Conservation (phyloP, 2,329 filamentous ascomycete genomes). For the Aspergillus sp. region DNA sequence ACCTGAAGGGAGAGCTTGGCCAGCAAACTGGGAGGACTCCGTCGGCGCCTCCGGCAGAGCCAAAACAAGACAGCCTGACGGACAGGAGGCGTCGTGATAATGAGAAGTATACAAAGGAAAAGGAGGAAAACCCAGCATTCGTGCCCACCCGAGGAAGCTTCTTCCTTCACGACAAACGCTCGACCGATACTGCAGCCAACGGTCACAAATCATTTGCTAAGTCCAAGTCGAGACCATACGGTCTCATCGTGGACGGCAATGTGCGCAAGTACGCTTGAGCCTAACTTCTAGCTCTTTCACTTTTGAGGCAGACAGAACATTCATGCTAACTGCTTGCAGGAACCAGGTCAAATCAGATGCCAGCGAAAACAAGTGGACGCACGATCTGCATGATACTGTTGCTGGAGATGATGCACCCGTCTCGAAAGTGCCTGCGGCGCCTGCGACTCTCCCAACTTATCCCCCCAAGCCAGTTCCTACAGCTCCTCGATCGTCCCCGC, state of each 20-base stretch:
- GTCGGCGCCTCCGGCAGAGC: conserved; percentile 41
- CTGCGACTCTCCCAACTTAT: conserved; percentile 31
- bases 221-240: conserved; percentile 60
- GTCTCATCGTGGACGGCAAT: conserved; percentile 47
- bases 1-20: conserved; percentile 35
- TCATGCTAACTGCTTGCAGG: conserved; percentile 39
- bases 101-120: conserved; percentile 84
- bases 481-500: conserved; percentile 62
- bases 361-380: conserved; percentile 79
- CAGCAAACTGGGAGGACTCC: conserved; percentile 39
- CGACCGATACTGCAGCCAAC: conserved; percentile 74
- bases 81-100: conserved; percentile 81
- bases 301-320: background rate
- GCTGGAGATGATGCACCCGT: conserved; percentile 42
- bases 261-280: conserved; percentile 43
- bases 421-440: conserved; percentile 32
- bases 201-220: conserved; percentile 65
- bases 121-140: conserved; percentile 87
- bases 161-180: conserved; percentile 94
- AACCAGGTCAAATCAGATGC: conserved; percentile 50
- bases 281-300: background rate
- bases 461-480: conserved; percentile 41
- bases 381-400: conserved; percentile 84
- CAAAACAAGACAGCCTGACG: conserved; percentile 58
- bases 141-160: conserved; percentile 93